phyloP scores from a whole-genome alignment of 176 grass and related monocot species.

The Zizania latifolia region DNA sequence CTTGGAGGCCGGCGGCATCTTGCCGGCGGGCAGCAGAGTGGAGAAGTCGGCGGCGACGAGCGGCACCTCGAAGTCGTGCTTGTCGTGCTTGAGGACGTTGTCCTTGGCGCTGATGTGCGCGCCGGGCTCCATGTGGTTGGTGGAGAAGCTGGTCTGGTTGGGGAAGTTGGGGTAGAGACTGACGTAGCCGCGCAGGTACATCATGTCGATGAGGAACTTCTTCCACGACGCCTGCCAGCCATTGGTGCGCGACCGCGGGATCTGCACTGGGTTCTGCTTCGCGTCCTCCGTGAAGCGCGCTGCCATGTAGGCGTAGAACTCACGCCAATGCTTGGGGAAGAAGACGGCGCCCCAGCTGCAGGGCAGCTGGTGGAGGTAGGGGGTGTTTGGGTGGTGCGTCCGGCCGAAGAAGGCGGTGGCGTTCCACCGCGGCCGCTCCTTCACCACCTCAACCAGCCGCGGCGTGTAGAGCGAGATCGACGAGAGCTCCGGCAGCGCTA shows the following conservation, averaged over 20 bases:
- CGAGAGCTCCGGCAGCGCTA: constrained; percentile 68
- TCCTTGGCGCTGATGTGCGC: constrained; percentile 92
- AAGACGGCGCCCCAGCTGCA: constrained; percentile 99
- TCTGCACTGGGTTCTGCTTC: constrained; percentile 84
- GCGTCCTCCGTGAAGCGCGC: constrained; percentile 82
- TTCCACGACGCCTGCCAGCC: constrained; percentile 99
- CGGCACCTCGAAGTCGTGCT: constrained; percentile 74
- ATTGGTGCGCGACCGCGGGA: constrained; percentile 82
- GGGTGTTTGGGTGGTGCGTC: constrained; percentile 78
- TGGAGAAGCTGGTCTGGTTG: constrained; percentile 88
- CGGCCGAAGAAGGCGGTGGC: constrained; percentile 66
- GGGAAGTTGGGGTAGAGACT: constrained; percentile 91
- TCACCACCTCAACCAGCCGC: constrained; percentile 76
- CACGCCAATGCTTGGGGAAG: constrained; percentile 98
- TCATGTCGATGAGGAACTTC: constrained; percentile 99
- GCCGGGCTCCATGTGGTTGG: constrained; percentile 98
- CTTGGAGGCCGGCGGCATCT: constrained; percentile 85
- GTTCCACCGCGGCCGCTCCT: constrained; percentile 83
- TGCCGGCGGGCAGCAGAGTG: constrained; percentile 48
- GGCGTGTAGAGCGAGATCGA: constrained; percentile 99
- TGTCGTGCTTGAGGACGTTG: constrained; percentile 69
- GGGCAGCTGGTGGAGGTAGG: constrained; percentile 91
- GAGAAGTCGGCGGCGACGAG: constrained; percentile 79
- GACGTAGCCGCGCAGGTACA: constrained; percentile 88
- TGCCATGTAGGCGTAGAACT: constrained; percentile 97